Evolutionary conservation across 257 asterid genomes (phyloP).

Genomic region (Capsicum baccatum): DNA sequence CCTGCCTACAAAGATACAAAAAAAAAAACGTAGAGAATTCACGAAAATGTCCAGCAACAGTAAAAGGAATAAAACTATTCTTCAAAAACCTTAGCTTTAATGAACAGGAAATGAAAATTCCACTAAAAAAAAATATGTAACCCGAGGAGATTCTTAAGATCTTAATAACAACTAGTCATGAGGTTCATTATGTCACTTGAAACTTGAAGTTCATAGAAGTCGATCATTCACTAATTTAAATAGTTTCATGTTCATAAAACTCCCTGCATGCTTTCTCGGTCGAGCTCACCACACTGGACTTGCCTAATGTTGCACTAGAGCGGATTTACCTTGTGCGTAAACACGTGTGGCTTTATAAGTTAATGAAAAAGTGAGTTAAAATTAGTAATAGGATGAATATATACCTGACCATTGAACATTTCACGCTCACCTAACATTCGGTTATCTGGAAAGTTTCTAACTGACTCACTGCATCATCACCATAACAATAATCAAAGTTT

Average conservation of each 20-base stretch:
- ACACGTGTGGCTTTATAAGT: not conserved
- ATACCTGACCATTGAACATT: conserved; percentile 64
- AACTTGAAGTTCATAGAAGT: not conserved
- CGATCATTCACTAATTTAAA: too few relatives aligned
- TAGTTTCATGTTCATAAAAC: too few relatives aligned
- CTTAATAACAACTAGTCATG: not conserved
- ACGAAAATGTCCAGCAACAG: not conserved
- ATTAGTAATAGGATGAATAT: not conserved
- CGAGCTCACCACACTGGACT: too few relatives aligned
- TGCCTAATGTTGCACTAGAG: too few relatives aligned
- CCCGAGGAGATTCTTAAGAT: not conserved
- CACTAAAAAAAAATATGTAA: not conserved
- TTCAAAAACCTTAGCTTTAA: not conserved
- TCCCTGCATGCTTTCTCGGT: too few relatives aligned
- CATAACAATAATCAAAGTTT: not conserved
- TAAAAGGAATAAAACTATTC: not conserved
- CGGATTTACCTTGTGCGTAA: too few relatives aligned
- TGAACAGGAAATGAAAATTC: not conserved
- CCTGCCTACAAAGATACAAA: conserved; percentile 58
- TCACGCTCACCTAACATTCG: conserved; percentile 85
- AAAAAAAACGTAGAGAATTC: not conserved
- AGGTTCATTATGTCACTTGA: not conserved
- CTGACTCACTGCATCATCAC: conserved; percentile 57
- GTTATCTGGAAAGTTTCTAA: conserved; percentile 54
- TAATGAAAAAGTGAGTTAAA: too few relatives aligned